Base-by-base conservation (phyloP, 139 green algal genomes). In the Chlamydomonas sphaeroides region DNA sequence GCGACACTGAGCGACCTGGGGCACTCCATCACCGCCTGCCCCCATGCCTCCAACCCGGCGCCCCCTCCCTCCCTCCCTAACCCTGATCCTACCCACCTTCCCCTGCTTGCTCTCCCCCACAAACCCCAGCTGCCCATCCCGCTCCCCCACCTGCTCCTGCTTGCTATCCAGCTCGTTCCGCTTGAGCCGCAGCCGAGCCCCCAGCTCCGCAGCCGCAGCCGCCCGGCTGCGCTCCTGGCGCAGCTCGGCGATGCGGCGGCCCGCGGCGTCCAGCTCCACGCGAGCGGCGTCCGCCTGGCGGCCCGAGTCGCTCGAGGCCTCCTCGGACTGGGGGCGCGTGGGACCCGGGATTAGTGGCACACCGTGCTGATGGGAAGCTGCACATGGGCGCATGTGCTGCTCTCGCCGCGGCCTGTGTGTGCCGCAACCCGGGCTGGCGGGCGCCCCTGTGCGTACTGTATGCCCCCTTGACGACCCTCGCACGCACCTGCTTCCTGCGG, bases 131-230 rank as follows among this genome's bases (percentile, higher is more conserved):
- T 21, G 2, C 51, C 21, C 36, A 14, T 23, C 28, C 71, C 35
- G 1, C 41, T 8, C 48, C 36, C 76, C 36, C 23, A 83, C 76
- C 76, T 83, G 62, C 76, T 83, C 76, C 76, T 73, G 30, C 42
- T 84, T 77, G 51, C 32, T 33, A 30, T 48, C 66, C 38, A 77
- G 49, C 35, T 76, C 78, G 23, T 66, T 68, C 23, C 78, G 78
- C 78, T 77, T 76, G 61, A 86, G 26, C 6, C 81, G 81, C 70
- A 81, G 69, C 41, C 39, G 56, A 3, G 81, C 65, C 20, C 39
- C 41, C n/a, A 49, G 33, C 81, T 86, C 70, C 20, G 70, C 63
- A 5, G 45, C 71, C 32, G 73, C 61, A 35, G 59, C 61, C 38
- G 79, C 81, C 5, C 81, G 81, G 71, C 82, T 49, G 42, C 71